phyloP scores from a whole-genome alignment of 768 basidiomycete genomes.

The Pisolithus marmoratus region DNA sequence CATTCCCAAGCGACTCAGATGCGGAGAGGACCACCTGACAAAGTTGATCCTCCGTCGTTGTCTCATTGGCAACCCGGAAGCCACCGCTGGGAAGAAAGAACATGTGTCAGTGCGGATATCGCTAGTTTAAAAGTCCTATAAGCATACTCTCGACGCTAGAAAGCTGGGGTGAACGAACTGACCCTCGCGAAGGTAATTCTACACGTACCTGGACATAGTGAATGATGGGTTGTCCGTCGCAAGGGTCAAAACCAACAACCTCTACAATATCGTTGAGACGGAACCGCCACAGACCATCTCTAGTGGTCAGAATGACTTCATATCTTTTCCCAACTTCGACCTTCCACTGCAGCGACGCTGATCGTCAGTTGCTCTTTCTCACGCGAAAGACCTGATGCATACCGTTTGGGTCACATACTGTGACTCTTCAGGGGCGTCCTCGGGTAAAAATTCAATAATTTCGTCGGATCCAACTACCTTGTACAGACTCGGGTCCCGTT shows the following conservation, averaged over 20 bases:
- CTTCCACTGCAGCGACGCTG: conserved; percentile 13
- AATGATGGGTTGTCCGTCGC: conserved; percentile 16
- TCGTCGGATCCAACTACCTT: conserved; percentile 22
- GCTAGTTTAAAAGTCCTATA: not conserved
- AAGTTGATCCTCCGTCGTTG: conserved; percentile 18
- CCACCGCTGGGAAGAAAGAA: conserved; percentile 2
- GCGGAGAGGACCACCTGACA: conserved; percentile 10
- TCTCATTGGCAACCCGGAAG: conserved; percentile 19
- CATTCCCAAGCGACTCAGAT: conserved; percentile 10
- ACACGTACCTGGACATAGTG: conserved; percentile 18
- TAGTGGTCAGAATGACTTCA: conserved; percentile 19
- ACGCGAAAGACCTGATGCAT: not conserved
- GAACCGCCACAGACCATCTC: conserved; percentile 21
- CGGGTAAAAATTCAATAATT: conserved; percentile 15
- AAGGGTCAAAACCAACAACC: conserved; percentile 17
- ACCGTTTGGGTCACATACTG: conserved; percentile 15
- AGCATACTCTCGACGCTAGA: conserved; percentile 19
- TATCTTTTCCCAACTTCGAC: conserved; percentile 11
- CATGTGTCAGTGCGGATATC: not conserved
- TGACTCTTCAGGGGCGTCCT: conserved; percentile 18
- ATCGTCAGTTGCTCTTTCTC: not conserved
- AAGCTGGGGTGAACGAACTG: not conserved
- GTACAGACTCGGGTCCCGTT: conserved; percentile 16
- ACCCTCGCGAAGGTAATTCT: not conserved
- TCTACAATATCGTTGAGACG: conserved; percentile 18